Percentiles rank a stretch among this genome's conserved stretches.
Conservation (phyloP, 1,284 basidiomycete genomes). For the Trametes sp. region DNA sequence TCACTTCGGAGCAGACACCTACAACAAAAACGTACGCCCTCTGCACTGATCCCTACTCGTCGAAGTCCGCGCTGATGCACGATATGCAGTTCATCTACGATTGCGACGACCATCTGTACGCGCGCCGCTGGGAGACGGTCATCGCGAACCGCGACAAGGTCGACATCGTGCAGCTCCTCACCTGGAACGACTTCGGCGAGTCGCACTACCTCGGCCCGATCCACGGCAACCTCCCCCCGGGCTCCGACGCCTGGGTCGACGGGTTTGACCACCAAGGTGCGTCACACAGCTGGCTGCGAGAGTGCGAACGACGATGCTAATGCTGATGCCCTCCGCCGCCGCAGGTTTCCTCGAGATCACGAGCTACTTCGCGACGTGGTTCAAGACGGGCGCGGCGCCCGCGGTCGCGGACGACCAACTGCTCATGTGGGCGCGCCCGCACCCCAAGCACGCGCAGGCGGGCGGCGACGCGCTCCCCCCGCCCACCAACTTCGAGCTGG, state of each 20-base stretch:
- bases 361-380: slow-evolving; percentile 75
- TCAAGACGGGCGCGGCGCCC: slow-evolving; percentile 78
- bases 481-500: slow-evolving; percentile 64
- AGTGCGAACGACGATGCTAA: too few relatives aligned
- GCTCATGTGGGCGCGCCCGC: slow-evolving; percentile 78
- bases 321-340: neutral
- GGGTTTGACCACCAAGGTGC: slow-evolving; percentile 52
- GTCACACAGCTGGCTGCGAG: slow-evolving; percentile 7
- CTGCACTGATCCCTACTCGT: neutral
- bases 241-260: slow-evolving; percentile 43
- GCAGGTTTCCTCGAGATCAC: slow-evolving; percentile 71
- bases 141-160: slow-evolving; percentile 66
- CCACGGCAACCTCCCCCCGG: slow-evolving; percentile 60
- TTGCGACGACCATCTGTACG: slow-evolving; percentile 73
- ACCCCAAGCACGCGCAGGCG: slow-evolving; percentile 59
- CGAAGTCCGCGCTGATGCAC: neutral
- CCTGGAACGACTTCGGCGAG: slow-evolving; percentile 51
- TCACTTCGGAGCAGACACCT: slow-evolving; percentile 68
- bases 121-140: slow-evolving; percentile 78
- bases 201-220: slow-evolving; percentile 62
- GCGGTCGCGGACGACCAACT: slow-evolving; percentile 69
- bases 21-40: slow-evolving; percentile 80
- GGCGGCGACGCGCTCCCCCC: slow-evolving; percentile 57
- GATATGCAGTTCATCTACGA: slow-evolving; percentile 50
- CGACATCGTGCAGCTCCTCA: slow-evolving; percentile 52